Percentiles rank a stretch among this genome's conserved stretches.
These are phyloP conservation scores for Tubosaeta sp. DNA, from an alignment of 768 basidiomycete species.

Conservation along the genomic window DNA sequence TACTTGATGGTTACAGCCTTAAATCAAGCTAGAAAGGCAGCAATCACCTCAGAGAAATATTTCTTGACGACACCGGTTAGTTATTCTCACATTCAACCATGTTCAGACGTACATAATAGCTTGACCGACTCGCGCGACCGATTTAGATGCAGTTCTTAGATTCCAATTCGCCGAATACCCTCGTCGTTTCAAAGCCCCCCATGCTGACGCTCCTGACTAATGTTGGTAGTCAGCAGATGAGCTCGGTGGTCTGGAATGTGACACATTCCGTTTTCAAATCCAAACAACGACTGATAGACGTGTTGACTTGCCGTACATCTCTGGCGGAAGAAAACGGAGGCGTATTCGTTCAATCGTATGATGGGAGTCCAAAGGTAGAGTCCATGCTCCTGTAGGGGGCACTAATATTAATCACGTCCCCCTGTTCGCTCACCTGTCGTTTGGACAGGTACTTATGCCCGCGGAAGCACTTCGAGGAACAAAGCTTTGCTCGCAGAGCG, in stretches of 20 bases:
- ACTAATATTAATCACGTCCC: background rate
- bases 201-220: constrained; percentile 56
- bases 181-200: constrained; percentile 53
- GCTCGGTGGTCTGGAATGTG: constrained; percentile 39
- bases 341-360: constrained; percentile 34
- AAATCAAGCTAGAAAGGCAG: constrained; percentile 52
- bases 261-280: constrained; percentile 37
- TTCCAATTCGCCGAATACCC: constrained; percentile 34
- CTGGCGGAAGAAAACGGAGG: constrained; percentile 39
- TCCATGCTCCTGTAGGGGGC: background rate
- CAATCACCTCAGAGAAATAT: constrained; percentile 37
- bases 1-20: constrained; percentile 43
- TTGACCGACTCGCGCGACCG: background rate
- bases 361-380: constrained; percentile 46
- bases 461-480: constrained; percentile 22
- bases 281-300: constrained; percentile 46
- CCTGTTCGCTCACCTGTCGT: background rate
- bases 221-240: constrained; percentile 37
- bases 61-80: constrained; percentile 48
- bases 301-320: constrained; percentile 44
- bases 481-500: constrained; percentile 16
- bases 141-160: constrained; percentile 43
- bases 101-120: background rate
- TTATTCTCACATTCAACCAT: background rate
- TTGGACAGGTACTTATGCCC: constrained; percentile 34